phyloP scores from a whole-genome alignment of 2,329 filamentous ascomycete genomes.

The Penicillium sp. region DNA sequence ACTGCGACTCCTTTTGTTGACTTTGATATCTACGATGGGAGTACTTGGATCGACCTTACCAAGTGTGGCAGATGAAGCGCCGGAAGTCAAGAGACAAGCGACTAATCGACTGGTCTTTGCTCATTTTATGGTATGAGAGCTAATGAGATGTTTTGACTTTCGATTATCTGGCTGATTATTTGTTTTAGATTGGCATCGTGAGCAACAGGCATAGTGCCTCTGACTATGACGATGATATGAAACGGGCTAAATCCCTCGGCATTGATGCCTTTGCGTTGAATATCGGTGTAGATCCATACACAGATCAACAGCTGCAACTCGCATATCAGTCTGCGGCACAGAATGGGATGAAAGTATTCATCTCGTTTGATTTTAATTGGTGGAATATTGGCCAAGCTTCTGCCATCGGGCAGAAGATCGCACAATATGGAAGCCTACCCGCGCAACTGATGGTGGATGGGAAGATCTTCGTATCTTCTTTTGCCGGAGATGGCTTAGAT shows the following conservation, averaged over 20 bases:
- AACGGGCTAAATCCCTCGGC: conserved; percentile 39
- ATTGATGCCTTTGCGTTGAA: conserved; percentile 50
- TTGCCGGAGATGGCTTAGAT: conserved; percentile 46
- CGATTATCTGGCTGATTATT: too few species aligned
- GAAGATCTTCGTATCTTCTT: conserved; percentile 51
- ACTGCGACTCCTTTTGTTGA: too few species aligned
- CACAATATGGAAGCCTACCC: conserved; percentile 41
- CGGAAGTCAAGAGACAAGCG: background rate
- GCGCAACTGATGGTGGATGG: conserved; percentile 48
- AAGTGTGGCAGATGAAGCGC: background rate
- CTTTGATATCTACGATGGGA: background rate
- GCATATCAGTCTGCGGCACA: conserved; percentile 47
- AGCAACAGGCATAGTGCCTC: conserved; percentile 39
- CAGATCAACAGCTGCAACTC: conserved; percentile 43
- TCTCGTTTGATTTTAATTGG: conserved; percentile 55
- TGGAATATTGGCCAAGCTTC: conserved; percentile 37
- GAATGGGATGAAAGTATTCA: conserved; percentile 49
- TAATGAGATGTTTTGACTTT: background rate
- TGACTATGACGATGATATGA: conserved; percentile 48
- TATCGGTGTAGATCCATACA: conserved; percentile 43
- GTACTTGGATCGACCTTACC: conserved; percentile 1
- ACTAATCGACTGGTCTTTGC: conserved; percentile 35
- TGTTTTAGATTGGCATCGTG: conserved; percentile 43
- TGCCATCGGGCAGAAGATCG: conserved; percentile 44
- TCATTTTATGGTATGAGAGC: conserved; percentile 41